Percentiles rank a stretch among this genome's conserved stretches.
Evolutionary conservation across 768 basidiomycete species (phyloP).

Genomic region (Russula foetens): DNA sequence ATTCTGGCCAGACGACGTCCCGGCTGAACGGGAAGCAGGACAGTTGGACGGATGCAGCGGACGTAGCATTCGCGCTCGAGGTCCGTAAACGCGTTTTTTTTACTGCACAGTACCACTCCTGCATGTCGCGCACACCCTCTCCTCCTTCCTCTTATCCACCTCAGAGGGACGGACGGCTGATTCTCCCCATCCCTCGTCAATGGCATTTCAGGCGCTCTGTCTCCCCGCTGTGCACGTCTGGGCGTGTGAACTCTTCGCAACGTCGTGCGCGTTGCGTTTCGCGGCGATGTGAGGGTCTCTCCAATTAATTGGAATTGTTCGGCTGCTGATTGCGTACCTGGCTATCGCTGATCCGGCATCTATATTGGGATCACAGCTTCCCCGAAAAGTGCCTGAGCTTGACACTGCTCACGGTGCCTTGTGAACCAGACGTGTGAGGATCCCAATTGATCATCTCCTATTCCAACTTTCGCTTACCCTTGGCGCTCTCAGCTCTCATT

Average conservation of each 20-base stretch:
- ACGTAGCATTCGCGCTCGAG: conserved; percentile 22
- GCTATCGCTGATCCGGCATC: background rate
- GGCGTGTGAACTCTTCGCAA: conserved; percentile 22
- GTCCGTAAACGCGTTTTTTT: background rate
- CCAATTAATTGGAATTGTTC: too few species aligned
- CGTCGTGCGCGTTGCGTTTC: conserved; percentile 24
- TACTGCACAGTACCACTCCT: too few species aligned
- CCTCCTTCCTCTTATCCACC: background rate
- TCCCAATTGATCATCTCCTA: too few species aligned
- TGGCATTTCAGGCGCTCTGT: conserved; percentile 14
- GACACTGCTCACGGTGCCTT: conserved; percentile 15
- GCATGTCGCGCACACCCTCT: background rate
- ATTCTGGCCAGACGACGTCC: conserved; percentile 18
- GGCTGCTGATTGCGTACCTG: too few species aligned
- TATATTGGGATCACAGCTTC: conserved; percentile 4
- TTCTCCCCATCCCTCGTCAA: too few species aligned
- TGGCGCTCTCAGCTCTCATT: background rate
- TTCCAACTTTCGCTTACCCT: background rate
- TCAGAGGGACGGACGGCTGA: background rate
- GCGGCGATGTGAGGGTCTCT: conserved; percentile 19
- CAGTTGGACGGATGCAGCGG: conserved; percentile 25
- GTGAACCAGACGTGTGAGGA: conserved; percentile 10
- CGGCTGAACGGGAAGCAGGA: conserved; percentile 21
- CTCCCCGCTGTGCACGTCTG: conserved; percentile 25
- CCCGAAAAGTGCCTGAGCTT: conserved; percentile 20